A percentile compares a stretch with the other conserved stretches of the same genome.
Conservation (phyloP, 805 yeast species). For the Huiozyma naganishii region DNA sequence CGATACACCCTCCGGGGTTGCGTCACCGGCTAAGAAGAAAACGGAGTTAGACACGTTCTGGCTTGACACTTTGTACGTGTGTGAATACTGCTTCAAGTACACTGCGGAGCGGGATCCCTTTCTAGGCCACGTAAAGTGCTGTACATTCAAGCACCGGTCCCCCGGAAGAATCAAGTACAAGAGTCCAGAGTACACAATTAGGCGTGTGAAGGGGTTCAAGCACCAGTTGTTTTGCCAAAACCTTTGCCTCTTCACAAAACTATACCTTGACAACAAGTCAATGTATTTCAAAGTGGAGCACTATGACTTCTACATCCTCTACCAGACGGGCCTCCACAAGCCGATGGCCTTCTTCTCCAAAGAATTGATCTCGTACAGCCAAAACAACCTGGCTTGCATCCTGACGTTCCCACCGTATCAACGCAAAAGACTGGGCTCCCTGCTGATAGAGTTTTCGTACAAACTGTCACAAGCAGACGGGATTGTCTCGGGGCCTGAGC, state of each 20-base stretch:
- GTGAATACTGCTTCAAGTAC: conserved; percentile 80
- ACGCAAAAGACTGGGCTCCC: conserved; percentile 61
- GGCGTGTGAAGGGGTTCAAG: conserved; percentile 56
- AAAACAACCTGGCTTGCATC: conserved; percentile 83
- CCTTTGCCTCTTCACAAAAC: conserved; percentile 72
- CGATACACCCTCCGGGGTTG: background rate
- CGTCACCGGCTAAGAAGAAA: background rate
- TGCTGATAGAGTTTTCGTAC: conserved; percentile 77
- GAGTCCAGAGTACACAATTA: conserved; percentile 44
- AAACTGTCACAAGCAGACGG: conserved; percentile 57
- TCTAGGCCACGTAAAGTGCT: conserved; percentile 38
- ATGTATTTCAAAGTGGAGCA: conserved; percentile 69
- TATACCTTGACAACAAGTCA: conserved; percentile 83
- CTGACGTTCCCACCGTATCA: conserved; percentile 90
- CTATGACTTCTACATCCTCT: conserved; percentile 70
- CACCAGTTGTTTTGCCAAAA: conserved; percentile 69
- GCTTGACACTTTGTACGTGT: conserved; percentile 51
- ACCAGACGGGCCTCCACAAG: conserved; percentile 34
- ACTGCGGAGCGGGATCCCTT: conserved; percentile 38
- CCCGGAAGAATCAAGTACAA: conserved; percentile 68
- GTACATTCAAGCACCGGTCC: conserved; percentile 32
- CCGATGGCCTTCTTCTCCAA: conserved; percentile 92
- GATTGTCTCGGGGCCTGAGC: conserved; percentile 76
- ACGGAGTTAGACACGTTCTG: background rate
- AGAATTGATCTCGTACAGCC: conserved; percentile 65